phyloP scores from a whole-genome alignment of 139 green algal species.

The Auxenochlorella pyrenoidosa region DNA sequence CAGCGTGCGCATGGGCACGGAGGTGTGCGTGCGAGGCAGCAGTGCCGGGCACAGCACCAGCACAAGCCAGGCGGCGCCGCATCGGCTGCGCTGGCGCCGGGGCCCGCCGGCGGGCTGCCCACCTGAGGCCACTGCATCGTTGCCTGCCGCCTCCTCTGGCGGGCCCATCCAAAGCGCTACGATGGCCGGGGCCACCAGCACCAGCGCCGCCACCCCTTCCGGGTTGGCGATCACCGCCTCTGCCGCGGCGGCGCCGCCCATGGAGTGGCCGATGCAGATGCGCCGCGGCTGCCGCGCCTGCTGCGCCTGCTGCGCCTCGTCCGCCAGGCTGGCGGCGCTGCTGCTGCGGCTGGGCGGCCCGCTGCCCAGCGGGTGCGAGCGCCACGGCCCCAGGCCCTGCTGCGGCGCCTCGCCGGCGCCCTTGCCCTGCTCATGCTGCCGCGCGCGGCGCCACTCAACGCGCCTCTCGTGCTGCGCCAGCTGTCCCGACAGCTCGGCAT shows the following conservation, averaged over 20 bases:
- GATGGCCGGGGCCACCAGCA: slow-evolving; percentile 87
- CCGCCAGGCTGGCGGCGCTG: neutral
- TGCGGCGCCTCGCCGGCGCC: neutral
- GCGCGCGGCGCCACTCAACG: neutral
- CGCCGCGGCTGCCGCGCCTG: slow-evolving; percentile 31
- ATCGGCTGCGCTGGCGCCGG: no score
- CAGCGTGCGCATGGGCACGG: neutral
- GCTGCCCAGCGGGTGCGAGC: neutral
- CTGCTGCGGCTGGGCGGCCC: neutral
- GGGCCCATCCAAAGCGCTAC: slow-evolving; percentile 56
- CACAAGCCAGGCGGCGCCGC: no score
- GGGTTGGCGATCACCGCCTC: slow-evolving; percentile 62
- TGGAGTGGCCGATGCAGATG: slow-evolving; percentile 82
- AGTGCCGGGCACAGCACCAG: neutral
- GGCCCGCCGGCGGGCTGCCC: no score
- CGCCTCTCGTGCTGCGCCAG: slow-evolving; percentile 16
- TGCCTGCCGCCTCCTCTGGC: neutral
- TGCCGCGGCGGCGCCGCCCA: slow-evolving; percentile 75
- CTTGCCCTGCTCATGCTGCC: neutral
- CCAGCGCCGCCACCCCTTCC: slow-evolving; percentile 55
- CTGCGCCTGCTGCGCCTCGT: neutral
- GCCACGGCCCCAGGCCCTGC: neutral
- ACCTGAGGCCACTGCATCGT: slow-evolving; percentile 22
- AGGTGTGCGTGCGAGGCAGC: neutral
- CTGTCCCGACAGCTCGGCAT: slow-evolving; percentile 63